These are phyloP conservation scores for Cardiospermum halicacabum DNA, from an alignment of 345 rosid species.

Conservation along the genomic window DNA sequence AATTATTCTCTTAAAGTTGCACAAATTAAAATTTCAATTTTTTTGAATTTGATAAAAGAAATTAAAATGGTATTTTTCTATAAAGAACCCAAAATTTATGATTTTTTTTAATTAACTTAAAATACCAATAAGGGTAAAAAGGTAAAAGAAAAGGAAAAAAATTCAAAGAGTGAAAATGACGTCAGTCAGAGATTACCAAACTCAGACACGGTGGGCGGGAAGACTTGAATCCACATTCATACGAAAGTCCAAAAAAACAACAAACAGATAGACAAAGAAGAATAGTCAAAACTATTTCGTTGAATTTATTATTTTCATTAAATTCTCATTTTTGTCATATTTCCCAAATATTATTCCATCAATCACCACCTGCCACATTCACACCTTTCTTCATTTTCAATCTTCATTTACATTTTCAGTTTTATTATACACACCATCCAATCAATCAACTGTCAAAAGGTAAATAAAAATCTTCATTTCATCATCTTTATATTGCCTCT, in stretches of 20 bases:
- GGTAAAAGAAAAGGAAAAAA: neutral
- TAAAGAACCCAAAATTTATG: too few species aligned
- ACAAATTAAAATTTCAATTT: too few species aligned
- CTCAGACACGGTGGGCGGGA: slow-evolving; percentile 28
- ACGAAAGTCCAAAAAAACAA: neutral
- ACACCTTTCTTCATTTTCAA: neutral
- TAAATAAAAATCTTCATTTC: too few species aligned
- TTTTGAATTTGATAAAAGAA: too few species aligned
- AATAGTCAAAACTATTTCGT: slow-evolving; percentile 24
- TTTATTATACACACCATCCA: neutral
- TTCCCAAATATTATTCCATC: slow-evolving; percentile 17
- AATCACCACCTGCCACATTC: neutral
- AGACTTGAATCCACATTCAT: slow-evolving; percentile 6
- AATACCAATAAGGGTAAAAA: neutral
- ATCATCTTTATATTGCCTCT: too few species aligned
- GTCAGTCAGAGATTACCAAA: slow-evolving; percentile 15
- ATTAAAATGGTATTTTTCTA: too few species aligned
- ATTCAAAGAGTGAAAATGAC: neutral
- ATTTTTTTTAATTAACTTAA: too few species aligned
- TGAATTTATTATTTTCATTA: too few species aligned
- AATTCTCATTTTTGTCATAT: slow-evolving; percentile 16
- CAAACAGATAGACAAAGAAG: neutral
- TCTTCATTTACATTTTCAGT: neutral
- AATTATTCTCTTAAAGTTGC: too few species aligned
- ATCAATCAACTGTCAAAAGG: neutral